Base-by-base conservation (phyloP, 2,329 filamentous ascomycete genomes). In the Endoconidiophora laricicola region DNA sequence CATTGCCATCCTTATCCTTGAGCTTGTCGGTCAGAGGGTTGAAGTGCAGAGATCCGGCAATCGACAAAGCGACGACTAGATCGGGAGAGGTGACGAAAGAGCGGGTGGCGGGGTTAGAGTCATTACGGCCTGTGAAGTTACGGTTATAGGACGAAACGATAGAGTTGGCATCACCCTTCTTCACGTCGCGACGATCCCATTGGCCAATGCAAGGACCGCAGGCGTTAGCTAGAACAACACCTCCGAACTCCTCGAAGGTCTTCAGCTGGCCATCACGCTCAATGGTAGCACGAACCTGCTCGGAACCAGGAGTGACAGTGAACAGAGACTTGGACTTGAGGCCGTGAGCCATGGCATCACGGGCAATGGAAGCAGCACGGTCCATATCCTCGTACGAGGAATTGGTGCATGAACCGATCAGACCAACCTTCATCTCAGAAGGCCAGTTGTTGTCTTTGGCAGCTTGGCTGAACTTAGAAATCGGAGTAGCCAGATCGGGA, bases 91-190 rank as follows among this genome's bases (percentile, higher is more conserved):
- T 82, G 58, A 94, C 87, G 66, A 94, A 94, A 52, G 86, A 86
- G 73, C 94, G 87, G 47, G 87, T 94, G 50, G 86, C 86, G 39
- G 87, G 87, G 76, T 94, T 96, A 58, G 85, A 87, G 59, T 94
- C 88, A 67, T 96, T 96, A 65, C 91, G 86, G 58, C 90, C 90
- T 55, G 90, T 96, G 74, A 98, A 96, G 80, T 98, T 96, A 69
- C 91, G 87, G 83, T 98, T 98, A 81, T 95, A 98, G 24, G 91
- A 96, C 44, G 88, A 95, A 65, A 98, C 74, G 66, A 98, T 98
- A 5, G 87, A 93, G 80, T 98, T 98, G 61, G 87, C 73, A 60
- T 85, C 81, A 58, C 90, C 90, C 79, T 96, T 95, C 76, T 88
- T 83, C 51, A 95, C 86, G 59, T 96, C 90, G 57, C 72, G 74